phyloP scores from a whole-genome alignment of 2,329 filamentous ascomycete species.

The Aspergillus puulaauensis region DNA sequence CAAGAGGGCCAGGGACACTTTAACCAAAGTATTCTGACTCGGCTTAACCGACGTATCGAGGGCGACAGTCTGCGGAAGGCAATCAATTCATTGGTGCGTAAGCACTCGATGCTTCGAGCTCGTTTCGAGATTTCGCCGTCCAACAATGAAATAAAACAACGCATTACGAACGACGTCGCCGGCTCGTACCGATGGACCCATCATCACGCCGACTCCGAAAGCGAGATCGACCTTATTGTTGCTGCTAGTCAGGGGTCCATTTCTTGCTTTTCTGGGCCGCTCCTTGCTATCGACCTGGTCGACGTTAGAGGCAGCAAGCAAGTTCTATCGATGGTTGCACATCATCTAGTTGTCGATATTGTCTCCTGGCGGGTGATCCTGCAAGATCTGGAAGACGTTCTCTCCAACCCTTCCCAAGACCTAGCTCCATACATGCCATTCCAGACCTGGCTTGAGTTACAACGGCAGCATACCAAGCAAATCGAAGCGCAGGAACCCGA shows the following conservation, averaged over 20 bases:
- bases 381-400: conserved; percentile 38
- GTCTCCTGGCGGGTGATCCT: conserved; percentile 42
- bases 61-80: conserved; percentile 24
- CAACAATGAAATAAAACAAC: conserved; percentile 25
- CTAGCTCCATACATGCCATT: conserved; percentile 34
- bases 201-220: conserved; percentile 22
- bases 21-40: conserved; percentile 40
- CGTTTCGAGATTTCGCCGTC: conserved; percentile 26
- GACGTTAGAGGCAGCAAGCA: conserved; percentile 30
- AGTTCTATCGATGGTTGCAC: conserved; percentile 36
- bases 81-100: conserved; percentile 30
- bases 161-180: conserved; percentile 29
- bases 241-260: conserved; percentile 32
- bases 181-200: conserved; percentile 28
- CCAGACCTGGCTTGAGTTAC: conserved; percentile 37
- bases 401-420: conserved; percentile 24
- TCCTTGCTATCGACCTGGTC: conserved; percentile 46
- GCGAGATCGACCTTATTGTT: conserved; percentile 15
- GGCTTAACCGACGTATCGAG: conserved; percentile 27
- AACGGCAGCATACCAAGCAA: conserved; percentile 24
- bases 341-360: conserved; percentile 40
- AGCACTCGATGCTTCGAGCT: conserved; percentile 40
- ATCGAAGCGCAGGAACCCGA: conserved; percentile 5
- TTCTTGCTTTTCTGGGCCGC: conserved; percentile 35
- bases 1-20: conserved; percentile 36